Percentiles rank a stretch among this genome's conserved stretches.
Conservation (phyloP, 139 green algal species). For the Auxenochlorella pyrenoidosa region DNA sequence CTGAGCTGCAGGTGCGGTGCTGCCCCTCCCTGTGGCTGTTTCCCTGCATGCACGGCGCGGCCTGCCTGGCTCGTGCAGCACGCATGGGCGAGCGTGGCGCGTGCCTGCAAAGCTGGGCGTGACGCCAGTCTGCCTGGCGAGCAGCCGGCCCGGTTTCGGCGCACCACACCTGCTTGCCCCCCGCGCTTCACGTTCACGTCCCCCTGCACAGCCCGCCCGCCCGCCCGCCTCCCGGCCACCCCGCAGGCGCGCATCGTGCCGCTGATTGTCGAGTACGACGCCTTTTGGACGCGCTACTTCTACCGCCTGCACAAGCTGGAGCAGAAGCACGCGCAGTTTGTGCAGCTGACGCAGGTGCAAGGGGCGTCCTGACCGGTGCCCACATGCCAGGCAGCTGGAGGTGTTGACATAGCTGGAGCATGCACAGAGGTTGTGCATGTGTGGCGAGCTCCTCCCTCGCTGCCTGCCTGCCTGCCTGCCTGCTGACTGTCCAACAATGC, state of each 20-base stretch:
- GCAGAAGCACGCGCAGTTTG: constrained; percentile 41
- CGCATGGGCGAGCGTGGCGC: too few relatives aligned
- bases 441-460: too few relatives aligned
- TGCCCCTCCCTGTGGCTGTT: too few relatives aligned
- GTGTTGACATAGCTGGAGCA: too few relatives aligned
- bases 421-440: too few relatives aligned
- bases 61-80: neutral
- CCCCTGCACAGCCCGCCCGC: neutral
- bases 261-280: constrained; percentile 90
- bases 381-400: too few relatives aligned
- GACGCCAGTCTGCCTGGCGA: neutral
- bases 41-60: neutral
- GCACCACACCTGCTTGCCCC: too few relatives aligned
- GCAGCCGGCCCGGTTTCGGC: too few relatives aligned
- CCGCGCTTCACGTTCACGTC: neutral
- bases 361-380: too few relatives aligned
- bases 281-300: constrained; percentile 96
- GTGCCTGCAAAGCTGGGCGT: neutral
- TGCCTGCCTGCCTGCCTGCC: too few relatives aligned
- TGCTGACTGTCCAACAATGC: too few relatives aligned
- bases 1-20: constrained; percentile 66
- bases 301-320: constrained; percentile 78
- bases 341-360: constrained; percentile 1
- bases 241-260: constrained; percentile 90
- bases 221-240: neutral